Evolutionary conservation across 2,329 filamentous ascomycete species (phyloP).

Genomic region (Neobulgaria alba): DNA sequence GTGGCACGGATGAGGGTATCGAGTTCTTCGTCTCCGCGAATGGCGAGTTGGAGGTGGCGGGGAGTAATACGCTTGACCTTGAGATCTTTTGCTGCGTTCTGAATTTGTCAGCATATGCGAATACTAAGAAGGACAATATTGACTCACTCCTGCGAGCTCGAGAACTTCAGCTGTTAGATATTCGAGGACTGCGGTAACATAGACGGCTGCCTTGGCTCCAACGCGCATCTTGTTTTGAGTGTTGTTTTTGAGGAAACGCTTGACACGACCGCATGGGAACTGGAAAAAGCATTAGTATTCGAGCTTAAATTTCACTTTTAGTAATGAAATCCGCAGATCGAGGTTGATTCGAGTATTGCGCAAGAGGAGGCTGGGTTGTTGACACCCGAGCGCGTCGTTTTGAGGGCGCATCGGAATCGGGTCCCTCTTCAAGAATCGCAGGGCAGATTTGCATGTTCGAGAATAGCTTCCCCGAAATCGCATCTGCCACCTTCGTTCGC

Average conservation of each 20-base stretch:
- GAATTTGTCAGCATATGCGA: slow-evolving; percentile 4
- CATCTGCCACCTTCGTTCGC: too few species aligned
- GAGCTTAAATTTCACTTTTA: too few species aligned
- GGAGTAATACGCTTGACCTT: slow-evolving; percentile 99
- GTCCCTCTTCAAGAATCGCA: too few species aligned
- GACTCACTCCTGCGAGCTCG: slow-evolving; percentile 80
- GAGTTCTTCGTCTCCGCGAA: slow-evolving; percentile 95
- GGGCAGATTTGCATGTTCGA: too few species aligned
- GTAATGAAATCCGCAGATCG: background rate
- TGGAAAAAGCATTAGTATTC: slow-evolving; percentile 36
- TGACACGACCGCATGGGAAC: slow-evolving; percentile 99
- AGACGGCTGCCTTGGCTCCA: slow-evolving; percentile 95
- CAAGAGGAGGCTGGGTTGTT: slow-evolving; percentile 14
- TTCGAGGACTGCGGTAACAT: slow-evolving; percentile 95
- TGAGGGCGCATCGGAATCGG: too few species aligned
- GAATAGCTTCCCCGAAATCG: too few species aligned
- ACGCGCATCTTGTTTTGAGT: slow-evolving; percentile 99
- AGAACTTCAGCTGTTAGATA: slow-evolving; percentile 97
- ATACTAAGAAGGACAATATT: slow-evolving; percentile 7
- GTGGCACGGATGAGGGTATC: slow-evolving; percentile 96
- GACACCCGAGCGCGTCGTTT: slow-evolving; percentile 18
- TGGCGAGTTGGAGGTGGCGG: slow-evolving; percentile 93
- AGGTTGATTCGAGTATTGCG: background rate
- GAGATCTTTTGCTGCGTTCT: slow-evolving; percentile 97
- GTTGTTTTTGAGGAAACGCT: slow-evolving; percentile 99